Conservation (phyloP, 371 early-diverging fungal genomes). For the Blyttiomyces sp. region DNA sequence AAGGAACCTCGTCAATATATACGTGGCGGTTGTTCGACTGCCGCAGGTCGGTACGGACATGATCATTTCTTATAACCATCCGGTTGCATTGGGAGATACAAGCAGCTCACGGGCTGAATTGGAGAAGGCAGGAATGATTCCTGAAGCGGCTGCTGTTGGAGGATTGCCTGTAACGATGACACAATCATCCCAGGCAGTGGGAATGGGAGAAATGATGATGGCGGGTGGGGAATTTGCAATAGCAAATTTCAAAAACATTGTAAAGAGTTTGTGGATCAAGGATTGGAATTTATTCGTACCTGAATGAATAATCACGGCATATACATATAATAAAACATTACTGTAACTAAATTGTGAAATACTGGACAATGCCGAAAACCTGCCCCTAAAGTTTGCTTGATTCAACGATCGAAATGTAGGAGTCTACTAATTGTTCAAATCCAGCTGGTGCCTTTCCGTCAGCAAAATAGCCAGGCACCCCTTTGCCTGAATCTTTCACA, state of each 20-base stretch:
- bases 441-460: conserved; percentile 8
- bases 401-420: no score
- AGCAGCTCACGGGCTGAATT: background rate
- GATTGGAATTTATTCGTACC: conserved; percentile 13
- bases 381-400: no score
- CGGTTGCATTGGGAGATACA: conserved; percentile 22
- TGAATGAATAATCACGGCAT: no score
- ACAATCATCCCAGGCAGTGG: background rate
- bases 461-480: conserved; percentile 14
- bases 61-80: conserved; percentile 70
- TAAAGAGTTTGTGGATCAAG: conserved; percentile 1
- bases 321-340: no score
- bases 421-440: conserved; percentile 12
- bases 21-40: conserved; percentile 66
- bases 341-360: no score
- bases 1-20: conserved; percentile 60
- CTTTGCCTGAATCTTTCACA: background rate
- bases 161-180: background rate
- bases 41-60: conserved; percentile 65
- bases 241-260: conserved; percentile 4
- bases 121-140: background rate
- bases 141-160: background rate
- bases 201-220: background rate
- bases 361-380: no score
- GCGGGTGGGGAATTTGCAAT: background rate